Base-by-base conservation (phyloP, 2,329 filamentous ascomycete genomes). In the Xylogone sp. region DNA sequence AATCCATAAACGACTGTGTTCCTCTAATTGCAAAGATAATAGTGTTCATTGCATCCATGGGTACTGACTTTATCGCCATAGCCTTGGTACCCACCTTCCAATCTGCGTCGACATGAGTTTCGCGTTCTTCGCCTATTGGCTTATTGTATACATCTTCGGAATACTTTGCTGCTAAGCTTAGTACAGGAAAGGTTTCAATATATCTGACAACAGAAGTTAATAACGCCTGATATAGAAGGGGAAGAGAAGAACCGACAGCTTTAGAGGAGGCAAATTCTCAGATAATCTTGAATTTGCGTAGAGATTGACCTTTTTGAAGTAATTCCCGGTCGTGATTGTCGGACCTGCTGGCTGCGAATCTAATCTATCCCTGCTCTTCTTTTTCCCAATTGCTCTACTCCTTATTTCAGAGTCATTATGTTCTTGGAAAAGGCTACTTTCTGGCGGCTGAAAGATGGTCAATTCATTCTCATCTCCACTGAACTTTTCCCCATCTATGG, bases 1-100 rank as follows among this genome's bases (percentile, higher is more conserved):
- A 96, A 69, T 96, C 90, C 73, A 88, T 83, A 59, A 94, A 88
- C 6, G 82, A 87, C 21, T 89, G 83, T 1, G 85, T 90, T 19
- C 90, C 90, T 19, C 90, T 82, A 55, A 96, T 88, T 13, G 90
- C 89, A 62, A 96, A 88, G 10, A 95, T 86, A 50, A 96, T 86
- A 18, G 86, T 85, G 64, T 88, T 83, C 72, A 86, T 83, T 61
- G 89, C 77, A 62, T 94, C 89, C 65, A 91, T 82, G 1, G 88
- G 83, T 0, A 92, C 78, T 0, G 86, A 90, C 64, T 92, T 93
- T 64, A 95, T 84, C 16, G 88, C 83, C 85, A 93, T 93, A 21
- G 90, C 87, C 65, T 92, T 93, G 1, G 88, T 87, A n/a, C 88
- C 88, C 3, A 79, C 76, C 19, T 77, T 76, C 78, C 84, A 88